phyloP scores from a whole-genome alignment of 2,329 filamentous ascomycete genomes.

The Claviceps purpurea region DNA sequence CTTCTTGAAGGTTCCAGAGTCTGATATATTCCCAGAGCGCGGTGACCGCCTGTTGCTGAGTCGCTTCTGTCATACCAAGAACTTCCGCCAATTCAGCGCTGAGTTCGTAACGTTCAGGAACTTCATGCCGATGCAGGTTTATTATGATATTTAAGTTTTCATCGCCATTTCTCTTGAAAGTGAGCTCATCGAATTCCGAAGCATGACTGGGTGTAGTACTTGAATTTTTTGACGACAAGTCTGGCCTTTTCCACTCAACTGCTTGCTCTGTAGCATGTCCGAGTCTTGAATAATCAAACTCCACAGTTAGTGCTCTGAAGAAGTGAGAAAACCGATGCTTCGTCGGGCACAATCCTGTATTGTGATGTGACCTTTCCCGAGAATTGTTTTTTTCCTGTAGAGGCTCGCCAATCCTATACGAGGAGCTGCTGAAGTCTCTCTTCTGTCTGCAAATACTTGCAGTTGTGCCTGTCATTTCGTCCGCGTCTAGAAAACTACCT shows the following conservation, averaged over 20 bases:
- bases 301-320: slow-evolving; percentile 66
- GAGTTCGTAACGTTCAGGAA: slow-evolving; percentile 70
- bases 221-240: slow-evolving; percentile 35
- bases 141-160: slow-evolving; percentile 87
- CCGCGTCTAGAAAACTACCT: slow-evolving; percentile 65
- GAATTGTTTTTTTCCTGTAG: slow-evolving; percentile 26
- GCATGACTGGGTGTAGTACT: slow-evolving; percentile 33
- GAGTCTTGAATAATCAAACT: slow-evolving; percentile 52
- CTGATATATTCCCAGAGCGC: slow-evolving; percentile 94
- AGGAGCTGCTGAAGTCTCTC: background rate
- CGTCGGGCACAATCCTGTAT: slow-evolving; percentile 11
- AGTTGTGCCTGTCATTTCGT: slow-evolving; percentile 20
- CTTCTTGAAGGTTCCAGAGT: slow-evolving; percentile 73
- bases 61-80: slow-evolving; percentile 75
- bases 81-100: slow-evolving; percentile 70
- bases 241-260: slow-evolving; percentile 82
- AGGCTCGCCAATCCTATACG: background rate
- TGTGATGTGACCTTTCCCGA: slow-evolving; percentile 28
- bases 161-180: slow-evolving; percentile 84
- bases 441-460: background rate
- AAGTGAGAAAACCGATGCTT: slow-evolving; percentile 59
- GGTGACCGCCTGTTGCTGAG: slow-evolving; percentile 76
- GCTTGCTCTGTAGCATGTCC: slow-evolving; percentile 40
- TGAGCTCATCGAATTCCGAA: slow-evolving; percentile 77
- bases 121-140: slow-evolving; percentile 73